Conservation (phyloP, 257 asterid genomes). For the Scutellaria baicalensis region DNA sequence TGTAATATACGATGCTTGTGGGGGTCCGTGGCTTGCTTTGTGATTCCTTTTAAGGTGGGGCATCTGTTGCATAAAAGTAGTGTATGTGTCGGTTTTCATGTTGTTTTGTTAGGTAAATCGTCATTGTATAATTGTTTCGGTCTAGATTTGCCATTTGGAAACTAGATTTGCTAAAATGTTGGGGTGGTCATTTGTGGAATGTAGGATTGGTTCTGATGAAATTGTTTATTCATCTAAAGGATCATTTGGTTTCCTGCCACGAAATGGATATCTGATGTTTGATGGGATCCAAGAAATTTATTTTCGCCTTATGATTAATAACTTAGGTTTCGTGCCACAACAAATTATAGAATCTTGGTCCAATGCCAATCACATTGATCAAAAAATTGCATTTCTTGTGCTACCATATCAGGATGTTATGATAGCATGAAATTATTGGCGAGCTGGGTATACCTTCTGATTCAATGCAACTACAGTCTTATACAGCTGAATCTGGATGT, state of each 20-base stretch:
- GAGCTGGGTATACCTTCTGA: neutral
- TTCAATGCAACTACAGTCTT: neutral
- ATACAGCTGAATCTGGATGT: neutral
- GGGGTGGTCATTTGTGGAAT: neutral
- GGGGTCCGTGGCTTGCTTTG: neutral
- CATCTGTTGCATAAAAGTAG: neutral
- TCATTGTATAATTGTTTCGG: neutral
- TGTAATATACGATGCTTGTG: neutral
- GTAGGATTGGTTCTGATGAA: neutral
- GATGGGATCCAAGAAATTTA: neutral
- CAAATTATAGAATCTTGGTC: neutral
- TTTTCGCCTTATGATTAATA: neutral
- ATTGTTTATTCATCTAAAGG: neutral
- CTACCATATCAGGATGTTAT: neutral
- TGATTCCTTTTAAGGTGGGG: conserved; percentile 1
- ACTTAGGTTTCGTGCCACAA: neutral
- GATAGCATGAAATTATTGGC: neutral
- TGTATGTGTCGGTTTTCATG: neutral
- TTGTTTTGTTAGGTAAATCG: neutral
- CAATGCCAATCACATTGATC: neutral
- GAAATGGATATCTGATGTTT: neutral
- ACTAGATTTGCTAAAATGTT: neutral
- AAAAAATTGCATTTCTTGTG: neutral
- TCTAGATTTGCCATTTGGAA: neutral
- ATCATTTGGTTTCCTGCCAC: neutral